Percentiles rank a stretch among this genome's conserved stretches.
Conservation (phyloP, 768 basidiomycete genomes). For the Tricholomella constricta region DNA sequence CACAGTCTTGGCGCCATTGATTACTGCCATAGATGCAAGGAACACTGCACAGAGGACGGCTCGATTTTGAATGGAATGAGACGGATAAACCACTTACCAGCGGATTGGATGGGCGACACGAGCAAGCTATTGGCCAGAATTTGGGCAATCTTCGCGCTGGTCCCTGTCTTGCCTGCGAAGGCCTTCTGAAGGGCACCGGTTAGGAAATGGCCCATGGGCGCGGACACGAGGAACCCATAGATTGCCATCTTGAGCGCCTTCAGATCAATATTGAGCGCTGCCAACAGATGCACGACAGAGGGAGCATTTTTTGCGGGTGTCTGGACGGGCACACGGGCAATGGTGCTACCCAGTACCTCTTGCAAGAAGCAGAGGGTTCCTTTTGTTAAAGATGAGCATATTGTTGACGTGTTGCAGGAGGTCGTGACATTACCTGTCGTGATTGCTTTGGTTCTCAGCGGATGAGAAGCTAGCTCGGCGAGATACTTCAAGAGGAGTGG, state of each 20-base stretch:
- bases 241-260: constrained; percentile 83
- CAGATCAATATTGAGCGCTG: constrained; percentile 57
- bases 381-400: constrained; percentile 20
- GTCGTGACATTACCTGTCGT: constrained; percentile 57
- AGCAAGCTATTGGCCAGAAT: constrained; percentile 77
- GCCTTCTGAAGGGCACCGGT: constrained; percentile 71
- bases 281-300: constrained; percentile 50
- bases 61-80: not conserved
- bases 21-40: constrained; percentile 80
- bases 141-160: constrained; percentile 66
- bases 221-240: constrained; percentile 83
- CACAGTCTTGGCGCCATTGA: constrained; percentile 73
- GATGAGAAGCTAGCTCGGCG: constrained; percentile 62
- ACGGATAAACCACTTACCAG: constrained; percentile 46
- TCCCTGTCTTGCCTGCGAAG: constrained; percentile 73
- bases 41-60: constrained; percentile 46
- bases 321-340: constrained; percentile 60
- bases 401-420: not conserved
- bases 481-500: constrained; percentile 73
- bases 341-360: constrained; percentile 77
- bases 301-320: constrained; percentile 56
- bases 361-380: constrained; percentile 67
- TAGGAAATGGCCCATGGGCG: constrained; percentile 77
- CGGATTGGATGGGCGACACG: constrained; percentile 72
- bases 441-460: constrained; percentile 78